phyloP scores from a whole-genome alignment of 2,329 filamentous ascomycete genomes.

The Alternaria sp. region DNA sequence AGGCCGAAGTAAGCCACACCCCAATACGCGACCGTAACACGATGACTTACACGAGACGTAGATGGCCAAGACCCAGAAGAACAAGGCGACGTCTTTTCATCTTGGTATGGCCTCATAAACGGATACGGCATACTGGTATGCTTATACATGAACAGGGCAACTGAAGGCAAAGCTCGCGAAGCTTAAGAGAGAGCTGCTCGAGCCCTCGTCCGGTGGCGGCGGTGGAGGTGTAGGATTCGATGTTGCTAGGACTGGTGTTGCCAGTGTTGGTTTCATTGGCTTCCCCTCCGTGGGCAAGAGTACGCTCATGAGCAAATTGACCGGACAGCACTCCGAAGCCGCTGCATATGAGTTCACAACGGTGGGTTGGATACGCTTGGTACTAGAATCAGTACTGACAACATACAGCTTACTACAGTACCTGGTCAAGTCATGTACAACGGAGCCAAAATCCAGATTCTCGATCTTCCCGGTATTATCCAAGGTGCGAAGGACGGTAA shows the following conservation, averaged over 20 bases:
- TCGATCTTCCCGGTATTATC: constrained; percentile 98
- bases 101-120: constrained; percentile 61
- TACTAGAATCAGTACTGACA: constrained; percentile 14
- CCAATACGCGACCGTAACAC: constrained; percentile 18
- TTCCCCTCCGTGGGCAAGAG: constrained; percentile 99
- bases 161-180: constrained; percentile 98
- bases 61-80: constrained; percentile 98
- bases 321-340: constrained; percentile 95
- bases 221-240: constrained; percentile 91
- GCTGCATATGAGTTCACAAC: constrained; percentile 99
- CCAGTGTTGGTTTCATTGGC: constrained; percentile 95
- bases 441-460: constrained; percentile 95
- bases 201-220: constrained; percentile 79
- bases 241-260: constrained; percentile 95
- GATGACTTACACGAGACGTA: constrained; percentile 49
- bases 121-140: constrained; percentile 13
- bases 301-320: constrained; percentile 93
- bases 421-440: constrained; percentile 97
- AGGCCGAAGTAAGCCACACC: constrained; percentile 76
- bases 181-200: constrained; percentile 93
- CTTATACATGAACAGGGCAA: constrained; percentile 63
- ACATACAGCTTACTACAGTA: constrained; percentile 76
- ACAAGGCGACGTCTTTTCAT: constrained; percentile 93
- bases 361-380: constrained; percentile 17
- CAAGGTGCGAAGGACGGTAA: constrained; percentile 98